Conservation (phyloP, 768 basidiomycete species). For the Suillus variegatus region DNA sequence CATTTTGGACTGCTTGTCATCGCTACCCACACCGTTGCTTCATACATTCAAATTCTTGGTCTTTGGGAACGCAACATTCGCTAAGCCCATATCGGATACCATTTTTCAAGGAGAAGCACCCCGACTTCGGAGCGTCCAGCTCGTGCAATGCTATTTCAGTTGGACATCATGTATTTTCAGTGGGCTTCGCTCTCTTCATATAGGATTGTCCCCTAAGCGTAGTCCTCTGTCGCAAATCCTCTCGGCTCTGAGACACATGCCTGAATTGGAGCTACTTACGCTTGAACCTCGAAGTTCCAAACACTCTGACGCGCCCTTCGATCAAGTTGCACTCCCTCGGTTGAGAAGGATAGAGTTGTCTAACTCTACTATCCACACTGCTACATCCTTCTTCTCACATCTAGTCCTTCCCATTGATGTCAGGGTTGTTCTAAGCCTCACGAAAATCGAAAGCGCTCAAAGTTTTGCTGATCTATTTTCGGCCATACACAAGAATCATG, state of each 20-base stretch:
- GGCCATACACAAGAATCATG: background rate
- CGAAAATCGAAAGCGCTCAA: background rate
- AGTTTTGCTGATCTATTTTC: background rate
- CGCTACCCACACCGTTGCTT: too few relatives aligned
- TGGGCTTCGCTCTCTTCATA: conserved; percentile 34
- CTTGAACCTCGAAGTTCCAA: conserved; percentile 21
- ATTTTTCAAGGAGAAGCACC: conserved; percentile 35
- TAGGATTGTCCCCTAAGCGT: conserved; percentile 27
- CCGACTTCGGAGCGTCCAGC: conserved; percentile 36
- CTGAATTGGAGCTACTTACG: conserved; percentile 32
- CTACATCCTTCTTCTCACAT: background rate
- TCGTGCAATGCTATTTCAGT: conserved; percentile 35
- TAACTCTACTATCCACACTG: background rate
- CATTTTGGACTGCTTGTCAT: too few relatives aligned
- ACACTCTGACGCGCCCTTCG: background rate
- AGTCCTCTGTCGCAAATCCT: conserved; percentile 31
- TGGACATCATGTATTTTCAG: conserved; percentile 38
- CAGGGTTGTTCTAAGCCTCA: background rate
- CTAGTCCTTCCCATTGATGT: background rate
- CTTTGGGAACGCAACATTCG: conserved; percentile 7
- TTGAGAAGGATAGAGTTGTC: background rate
- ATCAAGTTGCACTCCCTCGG: background rate
- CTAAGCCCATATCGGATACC: conserved; percentile 23
- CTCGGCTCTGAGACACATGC: conserved; percentile 36
- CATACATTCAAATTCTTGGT: too few relatives aligned